Percentiles rank a stretch among this genome's conserved stretches.
phyloP scores from a whole-genome alignment of 257 asterid species.

The Ilex aquifolium region DNA sequence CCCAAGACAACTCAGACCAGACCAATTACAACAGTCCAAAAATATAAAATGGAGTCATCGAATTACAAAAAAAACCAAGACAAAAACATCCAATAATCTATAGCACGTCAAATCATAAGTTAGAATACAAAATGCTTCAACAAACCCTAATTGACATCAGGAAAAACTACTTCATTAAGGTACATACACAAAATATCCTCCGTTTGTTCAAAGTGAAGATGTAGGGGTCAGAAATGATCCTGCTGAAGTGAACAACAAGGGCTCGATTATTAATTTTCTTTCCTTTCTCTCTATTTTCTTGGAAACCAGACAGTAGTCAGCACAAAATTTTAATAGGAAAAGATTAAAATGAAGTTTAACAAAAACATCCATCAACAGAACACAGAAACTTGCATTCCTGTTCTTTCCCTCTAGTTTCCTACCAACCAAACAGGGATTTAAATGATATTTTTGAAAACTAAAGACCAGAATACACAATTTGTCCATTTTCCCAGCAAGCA shows the following conservation, averaged over 20 bases:
- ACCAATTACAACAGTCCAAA: constrained; percentile 69
- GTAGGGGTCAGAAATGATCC: background rate
- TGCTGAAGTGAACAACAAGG: background rate
- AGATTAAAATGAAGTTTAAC: no score
- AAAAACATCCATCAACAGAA: no score
- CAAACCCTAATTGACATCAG: constrained; percentile 5
- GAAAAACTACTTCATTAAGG: no score
- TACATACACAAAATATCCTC: background rate
- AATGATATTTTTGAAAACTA: no score
- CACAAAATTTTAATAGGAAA: constrained; percentile 13
- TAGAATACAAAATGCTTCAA: constrained; percentile 15
- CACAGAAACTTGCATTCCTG: no score
- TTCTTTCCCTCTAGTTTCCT: no score
- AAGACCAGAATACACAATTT: background rate
- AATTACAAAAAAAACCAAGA: constrained; percentile 32
- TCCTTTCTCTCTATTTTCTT: constrained; percentile 19
- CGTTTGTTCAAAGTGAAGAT: constrained; percentile 23
- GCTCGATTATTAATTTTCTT: constrained; percentile 15
- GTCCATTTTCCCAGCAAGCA: no score
- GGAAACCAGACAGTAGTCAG: constrained; percentile 13
- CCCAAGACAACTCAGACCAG: constrained; percentile 39
- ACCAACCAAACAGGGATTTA: no score
- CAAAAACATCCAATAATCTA: constrained; percentile 36
- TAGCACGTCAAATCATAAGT: constrained; percentile 37
- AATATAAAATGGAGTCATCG: constrained; percentile 20